These are phyloP conservation scores for Russula sp. DNA, from an alignment of 768 basidiomycete species.

Conservation along the genomic window DNA sequence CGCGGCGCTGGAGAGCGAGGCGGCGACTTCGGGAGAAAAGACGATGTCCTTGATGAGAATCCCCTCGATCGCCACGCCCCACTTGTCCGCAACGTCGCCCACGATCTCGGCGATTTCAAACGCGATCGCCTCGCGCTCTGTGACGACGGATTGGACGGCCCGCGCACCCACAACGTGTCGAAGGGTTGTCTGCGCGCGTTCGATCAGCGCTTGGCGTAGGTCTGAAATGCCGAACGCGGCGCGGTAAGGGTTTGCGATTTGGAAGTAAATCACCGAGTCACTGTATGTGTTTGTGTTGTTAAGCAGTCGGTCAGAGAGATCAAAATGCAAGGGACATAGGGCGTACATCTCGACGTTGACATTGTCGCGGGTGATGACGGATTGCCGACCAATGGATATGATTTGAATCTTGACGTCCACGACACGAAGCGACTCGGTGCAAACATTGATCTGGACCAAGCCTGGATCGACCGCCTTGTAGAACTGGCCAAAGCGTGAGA, in stretches of 20 bases:
- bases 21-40: slow-evolving; percentile 84
- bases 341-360: slow-evolving; percentile 85
- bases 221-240: slow-evolving; percentile 92
- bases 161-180: slow-evolving; percentile 96
- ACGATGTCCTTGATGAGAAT: slow-evolving; percentile 95
- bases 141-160: slow-evolving; percentile 91
- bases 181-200: slow-evolving; percentile 88
- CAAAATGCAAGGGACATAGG: neutral
- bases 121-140: slow-evolving; percentile 94
- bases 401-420: slow-evolving; percentile 98
- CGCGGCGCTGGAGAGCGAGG: slow-evolving; percentile 88
- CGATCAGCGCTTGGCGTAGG: slow-evolving; percentile 75
- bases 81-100: slow-evolving; percentile 85
- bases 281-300: slow-evolving; percentile 30
- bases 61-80: slow-evolving; percentile 95
- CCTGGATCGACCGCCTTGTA: slow-evolving; percentile 95
- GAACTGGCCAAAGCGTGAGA: slow-evolving; percentile 92
- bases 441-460: slow-evolving; percentile 87
- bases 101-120: slow-evolving; percentile 97
- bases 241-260: slow-evolving; percentile 83
- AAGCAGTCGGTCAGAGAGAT: neutral
- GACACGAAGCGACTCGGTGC: slow-evolving; percentile 77
- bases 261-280: slow-evolving; percentile 91
- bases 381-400: slow-evolving; percentile 76
- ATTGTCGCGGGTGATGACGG: slow-evolving; percentile 92